A percentile compares a stretch with the other conserved stretches of the same genome.
Evolutionary conservation across 148 eudicot species (phyloP).

Genomic region (Talinum fruticosum): DNA sequence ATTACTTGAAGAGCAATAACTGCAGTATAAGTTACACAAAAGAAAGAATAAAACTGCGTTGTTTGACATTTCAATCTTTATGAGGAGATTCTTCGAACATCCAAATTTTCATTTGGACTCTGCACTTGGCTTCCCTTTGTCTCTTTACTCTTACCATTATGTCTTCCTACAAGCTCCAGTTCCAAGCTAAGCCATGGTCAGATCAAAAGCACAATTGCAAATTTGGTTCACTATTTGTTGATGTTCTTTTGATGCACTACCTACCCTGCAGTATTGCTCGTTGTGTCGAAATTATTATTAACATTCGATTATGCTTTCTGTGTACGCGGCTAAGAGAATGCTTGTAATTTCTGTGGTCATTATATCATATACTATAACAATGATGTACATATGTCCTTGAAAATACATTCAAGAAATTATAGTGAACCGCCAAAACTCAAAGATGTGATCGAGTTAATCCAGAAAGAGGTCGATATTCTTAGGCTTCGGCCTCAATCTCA

Average conservation of each 20-base stretch:
- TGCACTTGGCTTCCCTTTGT: not conserved
- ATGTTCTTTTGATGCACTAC: not conserved
- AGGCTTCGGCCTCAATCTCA: slow-evolving; percentile 9
- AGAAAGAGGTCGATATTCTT: not conserved
- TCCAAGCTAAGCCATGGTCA: not conserved
- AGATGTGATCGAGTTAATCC: slow-evolving; percentile 7
- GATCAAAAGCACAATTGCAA: not conserved
- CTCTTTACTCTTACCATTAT: not conserved
- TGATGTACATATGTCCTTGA: slow-evolving; percentile 15
- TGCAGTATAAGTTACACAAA: too few species aligned
- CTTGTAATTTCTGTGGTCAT: not conserved
- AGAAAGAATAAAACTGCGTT: too few species aligned
- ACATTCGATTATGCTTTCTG: not conserved
- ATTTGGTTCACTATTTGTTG: not conserved
- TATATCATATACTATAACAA: not conserved
- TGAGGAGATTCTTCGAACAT: too few species aligned
- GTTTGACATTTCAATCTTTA: too few species aligned
- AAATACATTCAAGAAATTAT: slow-evolving; percentile 7
- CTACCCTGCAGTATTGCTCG: not conserved
- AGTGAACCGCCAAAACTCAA: slow-evolving; percentile 4
- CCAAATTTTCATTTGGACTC: too few species aligned
- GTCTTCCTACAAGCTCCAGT: not conserved
- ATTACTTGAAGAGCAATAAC: too few species aligned
- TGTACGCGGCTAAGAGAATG: not conserved
- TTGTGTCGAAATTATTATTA: not conserved